phyloP scores from a whole-genome alignment of 495 filamentous ascomycete genomes.

The Neurospora terricola region DNA sequence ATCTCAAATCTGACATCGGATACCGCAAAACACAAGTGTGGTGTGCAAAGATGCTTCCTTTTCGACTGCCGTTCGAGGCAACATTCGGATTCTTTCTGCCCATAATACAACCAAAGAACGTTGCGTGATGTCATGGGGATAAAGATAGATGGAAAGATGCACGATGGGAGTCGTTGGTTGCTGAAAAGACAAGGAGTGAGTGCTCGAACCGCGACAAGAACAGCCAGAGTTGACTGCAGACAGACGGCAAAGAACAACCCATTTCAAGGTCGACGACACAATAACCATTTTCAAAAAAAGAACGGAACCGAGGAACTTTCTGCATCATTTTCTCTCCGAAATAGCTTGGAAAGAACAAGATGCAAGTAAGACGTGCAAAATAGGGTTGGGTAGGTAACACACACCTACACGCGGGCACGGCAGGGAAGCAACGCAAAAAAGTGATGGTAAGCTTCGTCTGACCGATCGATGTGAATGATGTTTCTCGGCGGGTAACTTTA shows the following conservation, averaged over 20 bases:
- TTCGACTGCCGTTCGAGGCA: background rate
- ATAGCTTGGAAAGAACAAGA: background rate
- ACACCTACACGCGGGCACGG: background rate
- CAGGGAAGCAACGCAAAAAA: background rate
- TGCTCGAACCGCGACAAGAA: background rate
- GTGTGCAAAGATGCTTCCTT: background rate
- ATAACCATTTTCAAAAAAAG: background rate
- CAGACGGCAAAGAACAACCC: background rate
- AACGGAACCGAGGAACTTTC: background rate
- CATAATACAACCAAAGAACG: background rate
- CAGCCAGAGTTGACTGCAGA: background rate
- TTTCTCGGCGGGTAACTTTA: background rate
- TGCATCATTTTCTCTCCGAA: background rate
- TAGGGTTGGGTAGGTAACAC: background rate
- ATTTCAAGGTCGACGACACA: background rate
- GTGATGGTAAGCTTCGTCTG: background rate
- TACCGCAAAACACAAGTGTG: background rate
- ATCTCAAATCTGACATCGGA: background rate
- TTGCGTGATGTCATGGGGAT: background rate
- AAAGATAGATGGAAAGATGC: background rate
- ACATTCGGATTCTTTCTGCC: background rate
- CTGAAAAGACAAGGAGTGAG: background rate
- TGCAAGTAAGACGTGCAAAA: background rate
- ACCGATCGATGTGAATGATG: background rate
- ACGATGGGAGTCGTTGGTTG: background rate